These are phyloP conservation scores for Erythrobasidium hasegawianum DNA, from an alignment of 1,284 basidiomycete genomes.

Conservation along the genomic window DNA sequence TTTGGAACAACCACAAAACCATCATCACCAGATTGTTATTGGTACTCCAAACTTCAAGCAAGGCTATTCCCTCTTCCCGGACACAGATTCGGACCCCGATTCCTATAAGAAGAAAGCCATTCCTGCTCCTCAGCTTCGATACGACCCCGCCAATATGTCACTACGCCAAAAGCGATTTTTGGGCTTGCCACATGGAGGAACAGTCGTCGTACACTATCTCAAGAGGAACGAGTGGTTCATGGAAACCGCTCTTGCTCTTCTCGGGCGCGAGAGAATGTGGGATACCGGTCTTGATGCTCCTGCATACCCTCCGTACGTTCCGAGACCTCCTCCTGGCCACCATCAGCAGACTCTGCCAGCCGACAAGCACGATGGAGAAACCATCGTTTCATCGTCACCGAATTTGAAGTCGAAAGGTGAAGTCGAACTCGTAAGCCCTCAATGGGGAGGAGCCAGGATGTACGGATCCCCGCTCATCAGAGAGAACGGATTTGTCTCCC, in stretches of 20 bases:
- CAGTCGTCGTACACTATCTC: slow-evolving; percentile 91
- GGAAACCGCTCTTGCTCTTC: slow-evolving; percentile 81
- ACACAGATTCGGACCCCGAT: slow-evolving; percentile 15
- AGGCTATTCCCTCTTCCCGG: slow-evolving; percentile 31
- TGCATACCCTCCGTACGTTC: slow-evolving; percentile 35
- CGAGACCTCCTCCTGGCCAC: slow-evolving; percentile 6
- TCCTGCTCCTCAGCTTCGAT: slow-evolving; percentile 42
- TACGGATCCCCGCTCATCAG: slow-evolving; percentile 46
- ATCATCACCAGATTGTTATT: slow-evolving; percentile 15
- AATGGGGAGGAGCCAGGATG: slow-evolving; percentile 46
- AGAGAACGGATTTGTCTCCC: slow-evolving; percentile 42
- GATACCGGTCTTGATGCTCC: slow-evolving; percentile 42
- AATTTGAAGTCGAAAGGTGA: slow-evolving; percentile 3
- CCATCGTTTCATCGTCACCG: slow-evolving; percentile 16
- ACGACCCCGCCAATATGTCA: slow-evolving; percentile 38
- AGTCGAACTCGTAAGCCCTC: slow-evolving; percentile 35
- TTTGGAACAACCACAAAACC: not conserved
- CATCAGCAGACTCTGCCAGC: slow-evolving; percentile 9
- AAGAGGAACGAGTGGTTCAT: slow-evolving; percentile 96
- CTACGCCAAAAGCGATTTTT: slow-evolving; percentile 39
- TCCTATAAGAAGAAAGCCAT: slow-evolving; percentile 14
- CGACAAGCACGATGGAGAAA: slow-evolving; percentile 7
- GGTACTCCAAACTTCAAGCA: slow-evolving; percentile 31
- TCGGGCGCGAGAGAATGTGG: slow-evolving; percentile 66
- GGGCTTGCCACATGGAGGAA: slow-evolving; percentile 62